phyloP scores from a whole-genome alignment of 1,284 basidiomycete species.

The Serendipita sp. region DNA sequence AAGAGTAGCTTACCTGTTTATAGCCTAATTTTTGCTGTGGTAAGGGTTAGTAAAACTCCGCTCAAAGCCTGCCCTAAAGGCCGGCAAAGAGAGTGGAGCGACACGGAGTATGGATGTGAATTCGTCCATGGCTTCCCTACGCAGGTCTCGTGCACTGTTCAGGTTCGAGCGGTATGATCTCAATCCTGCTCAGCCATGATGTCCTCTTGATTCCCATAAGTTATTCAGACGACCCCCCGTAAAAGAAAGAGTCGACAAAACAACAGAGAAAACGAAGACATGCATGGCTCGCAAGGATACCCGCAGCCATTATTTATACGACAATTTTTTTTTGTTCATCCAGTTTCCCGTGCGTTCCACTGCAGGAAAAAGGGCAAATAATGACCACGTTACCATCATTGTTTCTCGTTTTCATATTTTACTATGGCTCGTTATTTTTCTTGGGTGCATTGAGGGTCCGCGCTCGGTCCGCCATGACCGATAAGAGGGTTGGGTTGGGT shows the following conservation, averaged over 20 bases:
- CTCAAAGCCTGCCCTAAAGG: slow-evolving; percentile 27
- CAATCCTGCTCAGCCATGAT: slow-evolving; percentile 41
- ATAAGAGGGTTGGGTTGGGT: slow-evolving; percentile 13
- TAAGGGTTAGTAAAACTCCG: slow-evolving; percentile 18
- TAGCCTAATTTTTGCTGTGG: slow-evolving; percentile 61
- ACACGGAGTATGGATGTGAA: slow-evolving; percentile 32
- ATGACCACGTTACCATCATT: slow-evolving; percentile 53
- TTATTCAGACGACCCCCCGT: slow-evolving; percentile 13
- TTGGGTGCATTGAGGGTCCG: slow-evolving; percentile 19
- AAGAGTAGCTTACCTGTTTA: slow-evolving; percentile 45
- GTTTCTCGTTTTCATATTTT: slow-evolving; percentile 23
- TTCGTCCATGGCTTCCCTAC: slow-evolving; percentile 62
- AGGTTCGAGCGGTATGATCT: slow-evolving; percentile 92
- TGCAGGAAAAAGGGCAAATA: slow-evolving; percentile 30
- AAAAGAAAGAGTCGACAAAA: slow-evolving; percentile 13
- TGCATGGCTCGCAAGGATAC: slow-evolving; percentile 44
- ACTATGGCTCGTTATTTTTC: too few species aligned
- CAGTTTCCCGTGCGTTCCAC: slow-evolving; percentile 29
- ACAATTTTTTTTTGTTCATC: slow-evolving; percentile 10
- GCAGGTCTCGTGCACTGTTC: slow-evolving; percentile 87
- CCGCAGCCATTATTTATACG: slow-evolving; percentile 55
- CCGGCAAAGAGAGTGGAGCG: slow-evolving; percentile 32
- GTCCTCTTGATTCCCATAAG: slow-evolving; percentile 18
- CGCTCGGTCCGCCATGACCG: slow-evolving; percentile 19
- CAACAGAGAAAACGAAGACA: slow-evolving; percentile 17